Evolutionary conservation across 1,284 basidiomycete genomes (phyloP).

Genomic region (Ustilago esculenta): DNA sequence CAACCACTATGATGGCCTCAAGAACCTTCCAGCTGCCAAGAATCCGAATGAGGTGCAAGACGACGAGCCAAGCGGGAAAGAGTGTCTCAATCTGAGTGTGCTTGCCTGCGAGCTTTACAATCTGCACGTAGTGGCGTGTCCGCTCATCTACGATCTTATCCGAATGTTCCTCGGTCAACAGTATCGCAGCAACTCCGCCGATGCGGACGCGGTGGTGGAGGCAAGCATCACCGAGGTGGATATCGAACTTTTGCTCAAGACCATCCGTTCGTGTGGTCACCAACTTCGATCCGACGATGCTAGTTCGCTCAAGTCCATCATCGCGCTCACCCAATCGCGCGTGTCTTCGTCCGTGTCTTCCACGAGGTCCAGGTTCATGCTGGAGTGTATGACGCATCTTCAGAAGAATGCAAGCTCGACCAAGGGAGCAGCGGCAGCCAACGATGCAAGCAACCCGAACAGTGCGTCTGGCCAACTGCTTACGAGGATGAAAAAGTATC

Average conservation of each 20-base stretch:
- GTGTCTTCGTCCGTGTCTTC: slow-evolving; percentile 24
- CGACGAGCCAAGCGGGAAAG: slow-evolving; percentile 72
- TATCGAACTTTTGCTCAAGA: slow-evolving; percentile 84
- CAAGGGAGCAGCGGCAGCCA: not conserved
- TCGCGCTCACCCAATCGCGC: slow-evolving; percentile 51
- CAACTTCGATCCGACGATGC: slow-evolving; percentile 62
- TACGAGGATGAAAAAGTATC: slow-evolving; percentile 57
- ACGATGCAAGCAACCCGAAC: slow-evolving; percentile 25
- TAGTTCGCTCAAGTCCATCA: slow-evolving; percentile 57
- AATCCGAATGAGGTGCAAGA: slow-evolving; percentile 22
- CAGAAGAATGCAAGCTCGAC: slow-evolving; percentile 24
- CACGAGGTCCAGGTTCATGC: slow-evolving; percentile 63
- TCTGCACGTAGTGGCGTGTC: slow-evolving; percentile 87
- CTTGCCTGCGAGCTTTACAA: slow-evolving; percentile 94
- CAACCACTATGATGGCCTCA: slow-evolving; percentile 23
- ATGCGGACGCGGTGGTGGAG: not conserved
- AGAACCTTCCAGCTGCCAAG: too few relatives aligned
- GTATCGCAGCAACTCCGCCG: not conserved
- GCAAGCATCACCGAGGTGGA: slow-evolving; percentile 33
- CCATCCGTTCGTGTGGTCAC: slow-evolving; percentile 72
- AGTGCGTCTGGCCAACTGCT: slow-evolving; percentile 26
- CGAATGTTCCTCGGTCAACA: slow-evolving; percentile 75
- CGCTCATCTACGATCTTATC: slow-evolving; percentile 89
- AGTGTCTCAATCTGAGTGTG: slow-evolving; percentile 86
- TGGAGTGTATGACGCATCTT: slow-evolving; percentile 59